phyloP scores from a whole-genome alignment of 495 filamentous ascomycete genomes.

The Neurospora tetraspora region DNA sequence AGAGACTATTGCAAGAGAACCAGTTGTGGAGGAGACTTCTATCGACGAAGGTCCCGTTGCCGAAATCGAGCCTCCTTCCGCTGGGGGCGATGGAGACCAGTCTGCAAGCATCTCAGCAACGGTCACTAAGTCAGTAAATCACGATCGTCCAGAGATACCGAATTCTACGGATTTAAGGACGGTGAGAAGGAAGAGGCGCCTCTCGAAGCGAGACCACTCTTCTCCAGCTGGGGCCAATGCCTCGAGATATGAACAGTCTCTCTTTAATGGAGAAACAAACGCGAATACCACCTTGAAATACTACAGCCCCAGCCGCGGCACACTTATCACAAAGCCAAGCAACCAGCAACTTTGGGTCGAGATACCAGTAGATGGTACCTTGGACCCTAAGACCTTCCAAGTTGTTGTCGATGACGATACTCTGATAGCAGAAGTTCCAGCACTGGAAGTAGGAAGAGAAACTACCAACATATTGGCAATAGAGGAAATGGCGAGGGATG shows the following conservation, averaged over 20 bases:
- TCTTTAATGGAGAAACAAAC: background rate
- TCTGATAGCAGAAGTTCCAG: background rate
- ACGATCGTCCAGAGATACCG: background rate
- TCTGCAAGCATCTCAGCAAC: background rate
- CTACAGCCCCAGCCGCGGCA: background rate
- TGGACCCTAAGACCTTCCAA: background rate
- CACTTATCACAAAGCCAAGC: conserved; percentile 10
- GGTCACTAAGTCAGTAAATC: background rate
- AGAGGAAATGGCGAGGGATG: background rate
- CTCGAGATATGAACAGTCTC: background rate
- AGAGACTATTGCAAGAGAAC: background rate
- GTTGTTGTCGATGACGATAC: background rate
- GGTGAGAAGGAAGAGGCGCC: background rate
- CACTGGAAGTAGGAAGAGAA: background rate
- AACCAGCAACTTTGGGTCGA: conserved; percentile 20
- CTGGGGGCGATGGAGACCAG: background rate
- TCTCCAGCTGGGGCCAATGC: background rate
- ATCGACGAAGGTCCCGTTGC: background rate
- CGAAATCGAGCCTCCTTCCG: background rate
- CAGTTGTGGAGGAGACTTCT: background rate
- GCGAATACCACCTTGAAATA: background rate
- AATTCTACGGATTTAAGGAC: background rate
- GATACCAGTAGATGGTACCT: background rate
- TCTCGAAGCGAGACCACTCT: background rate
- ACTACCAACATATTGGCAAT: background rate